Evolutionary conservation across 1,284 basidiomycete genomes (phyloP).

Genomic region (Cryptococcus hybrid): DNA sequence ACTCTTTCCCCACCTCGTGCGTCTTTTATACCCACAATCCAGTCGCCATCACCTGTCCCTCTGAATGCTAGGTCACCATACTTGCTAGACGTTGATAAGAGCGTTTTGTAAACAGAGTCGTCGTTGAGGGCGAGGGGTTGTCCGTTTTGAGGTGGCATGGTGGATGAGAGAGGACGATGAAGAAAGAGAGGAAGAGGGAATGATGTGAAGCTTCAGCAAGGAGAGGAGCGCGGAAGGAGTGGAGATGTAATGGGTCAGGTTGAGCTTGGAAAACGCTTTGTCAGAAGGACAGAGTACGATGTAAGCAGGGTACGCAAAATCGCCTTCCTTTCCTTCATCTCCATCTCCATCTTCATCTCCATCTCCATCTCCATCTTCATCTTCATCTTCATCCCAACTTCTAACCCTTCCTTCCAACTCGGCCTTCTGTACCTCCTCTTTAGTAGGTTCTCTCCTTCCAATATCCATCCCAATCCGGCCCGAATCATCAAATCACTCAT

Average conservation of each 20-base stretch:
- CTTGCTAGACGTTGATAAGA: conserved; percentile 61
- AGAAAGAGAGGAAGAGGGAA: conserved; percentile 54
- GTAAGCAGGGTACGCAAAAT: conserved; percentile 55
- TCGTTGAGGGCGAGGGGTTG: conserved; percentile 70
- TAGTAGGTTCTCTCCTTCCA: conserved; percentile 73
- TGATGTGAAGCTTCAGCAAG: conserved; percentile 86
- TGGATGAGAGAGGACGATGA: conserved; percentile 9
- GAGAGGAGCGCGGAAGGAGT: conserved; percentile 61
- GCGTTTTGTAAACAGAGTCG: conserved; percentile 68
- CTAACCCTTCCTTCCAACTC: conserved; percentile 53
- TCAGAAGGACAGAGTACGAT: conserved; percentile 89
- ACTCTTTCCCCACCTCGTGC: conserved; percentile 63
- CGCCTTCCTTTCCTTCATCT: conserved; percentile 25
- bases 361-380: conserved; percentile 3
- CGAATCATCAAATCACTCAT: conserved; percentile 81
- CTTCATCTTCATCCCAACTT: conserved; percentile 50
- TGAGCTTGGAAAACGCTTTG: conserved; percentile 84
- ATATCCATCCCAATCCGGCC: conserved; percentile 82
- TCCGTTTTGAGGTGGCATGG: conserved; percentile 31
- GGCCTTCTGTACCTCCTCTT: conserved; percentile 48
- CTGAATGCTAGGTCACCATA: conserved; percentile 83
- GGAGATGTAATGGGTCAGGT: conserved; percentile 73
- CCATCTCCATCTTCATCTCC: conserved; percentile 26
- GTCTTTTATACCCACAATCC: conserved; percentile 85
- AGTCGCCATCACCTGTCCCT: conserved; percentile 53